Percentiles rank a stretch among this genome's conserved stretches.
Evolutionary conservation across 1,284 basidiomycete genomes (phyloP).

Genomic region (Ustilago loliicola): DNA sequence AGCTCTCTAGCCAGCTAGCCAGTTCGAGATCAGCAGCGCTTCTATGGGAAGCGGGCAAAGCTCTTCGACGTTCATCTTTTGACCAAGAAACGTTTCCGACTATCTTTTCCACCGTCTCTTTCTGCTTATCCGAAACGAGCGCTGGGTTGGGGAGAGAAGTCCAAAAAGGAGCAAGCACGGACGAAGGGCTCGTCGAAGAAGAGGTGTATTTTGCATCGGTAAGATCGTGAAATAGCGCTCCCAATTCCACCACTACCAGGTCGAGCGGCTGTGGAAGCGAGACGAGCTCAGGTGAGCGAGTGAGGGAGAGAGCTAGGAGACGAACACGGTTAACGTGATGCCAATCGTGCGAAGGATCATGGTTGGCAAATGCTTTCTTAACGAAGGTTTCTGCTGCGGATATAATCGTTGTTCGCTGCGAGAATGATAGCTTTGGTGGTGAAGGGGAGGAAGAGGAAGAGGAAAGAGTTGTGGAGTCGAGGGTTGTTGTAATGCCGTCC

Average conservation of each 20-base stretch:
- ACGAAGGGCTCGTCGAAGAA: slow-evolving; percentile 1
- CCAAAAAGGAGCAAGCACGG: slow-evolving; percentile 33
- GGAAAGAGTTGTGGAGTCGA: neutral
- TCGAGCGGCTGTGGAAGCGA: slow-evolving; percentile 71
- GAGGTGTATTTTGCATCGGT: slow-evolving; percentile 84
- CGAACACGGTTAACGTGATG: slow-evolving; percentile 89
- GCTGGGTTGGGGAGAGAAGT: neutral
- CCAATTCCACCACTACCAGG: slow-evolving; percentile 80
- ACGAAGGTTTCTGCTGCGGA: slow-evolving; percentile 30
- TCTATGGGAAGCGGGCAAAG: neutral
- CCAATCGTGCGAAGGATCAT: slow-evolving; percentile 90
- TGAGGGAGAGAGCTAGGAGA: slow-evolving; percentile 79
- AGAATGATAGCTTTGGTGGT: slow-evolving; percentile 2
- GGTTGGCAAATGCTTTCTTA: slow-evolving; percentile 77
- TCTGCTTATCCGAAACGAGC: slow-evolving; percentile 13
- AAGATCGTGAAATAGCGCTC: slow-evolving; percentile 86
- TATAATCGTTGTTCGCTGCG: slow-evolving; percentile 17
- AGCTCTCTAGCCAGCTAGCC: slow-evolving; percentile 79
- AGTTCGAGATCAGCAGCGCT: slow-evolving; percentile 23
- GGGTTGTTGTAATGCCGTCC: slow-evolving; percentile 4
- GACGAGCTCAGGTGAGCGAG: slow-evolving; percentile 73
- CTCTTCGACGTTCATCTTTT: slow-evolving; percentile 76
- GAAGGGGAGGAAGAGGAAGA: neutral
- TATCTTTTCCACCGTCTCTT: slow-evolving; percentile 73
- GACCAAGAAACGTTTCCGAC: slow-evolving; percentile 88